Evolutionary conservation across 352 stramenopile species (phyloP).

Genomic region (Pythium aristosporum): DNA sequence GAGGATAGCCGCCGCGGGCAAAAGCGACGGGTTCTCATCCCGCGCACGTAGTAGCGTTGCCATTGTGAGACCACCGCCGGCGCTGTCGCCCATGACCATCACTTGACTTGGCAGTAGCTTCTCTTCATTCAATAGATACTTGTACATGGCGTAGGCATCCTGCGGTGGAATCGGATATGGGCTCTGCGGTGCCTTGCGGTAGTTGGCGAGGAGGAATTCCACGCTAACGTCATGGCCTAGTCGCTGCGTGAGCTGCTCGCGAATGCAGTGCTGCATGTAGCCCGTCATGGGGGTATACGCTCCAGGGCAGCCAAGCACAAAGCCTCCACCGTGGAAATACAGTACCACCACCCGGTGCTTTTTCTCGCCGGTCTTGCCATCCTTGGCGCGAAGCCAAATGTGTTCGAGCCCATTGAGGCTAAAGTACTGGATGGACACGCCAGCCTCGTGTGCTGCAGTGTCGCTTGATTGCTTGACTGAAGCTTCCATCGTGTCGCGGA

Average conservation of each 20-base stretch:
- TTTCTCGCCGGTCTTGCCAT: not conserved
- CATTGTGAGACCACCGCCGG: constrained; percentile 15
- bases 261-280: constrained; percentile 19
- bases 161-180: constrained; percentile 2
- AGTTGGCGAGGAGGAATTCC: constrained; percentile 25
- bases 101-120: not conserved
- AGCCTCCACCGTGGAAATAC: constrained; percentile 22
- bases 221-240: not conserved
- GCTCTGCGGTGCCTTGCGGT: constrained; percentile 25
- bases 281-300: constrained; percentile 20
- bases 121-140: constrained; percentile 12
- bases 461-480: not conserved
- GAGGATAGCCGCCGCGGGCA: constrained; percentile 2
- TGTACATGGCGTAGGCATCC: constrained; percentile 22
- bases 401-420: constrained; percentile 24
- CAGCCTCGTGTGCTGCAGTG: not conserved
- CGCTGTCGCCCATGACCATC: constrained; percentile 25
- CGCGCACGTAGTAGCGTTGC: constrained; percentile 15
- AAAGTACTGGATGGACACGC: constrained; percentile 1
- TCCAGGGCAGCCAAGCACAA: constrained; percentile 4
- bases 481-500: not conserved
- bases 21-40: constrained; percentile 4
- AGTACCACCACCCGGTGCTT: constrained; percentile 7
- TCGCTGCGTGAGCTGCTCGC: not conserved
- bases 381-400: constrained; percentile 13